Evolutionary conservation across 225 moss, liverwort and hornwort genomes (phyloP).

Genomic region (Bryum argenteum): DNA sequence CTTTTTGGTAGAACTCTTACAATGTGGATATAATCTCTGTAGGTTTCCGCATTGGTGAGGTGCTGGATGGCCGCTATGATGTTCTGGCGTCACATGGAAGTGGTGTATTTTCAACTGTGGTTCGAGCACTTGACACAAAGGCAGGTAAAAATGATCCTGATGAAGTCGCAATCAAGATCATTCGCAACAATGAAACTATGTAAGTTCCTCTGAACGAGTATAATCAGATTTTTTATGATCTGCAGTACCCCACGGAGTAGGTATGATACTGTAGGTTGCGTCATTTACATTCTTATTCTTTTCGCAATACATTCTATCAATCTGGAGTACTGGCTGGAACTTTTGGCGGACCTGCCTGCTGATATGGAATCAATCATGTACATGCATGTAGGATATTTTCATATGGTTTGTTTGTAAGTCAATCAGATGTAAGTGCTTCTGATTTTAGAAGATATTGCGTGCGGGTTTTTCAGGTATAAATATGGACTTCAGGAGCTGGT

Average conservation of each 20-base stretch:
- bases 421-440: neutral
- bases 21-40: slow-evolving; percentile 17
- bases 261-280: neutral
- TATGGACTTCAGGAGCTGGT: slow-evolving; percentile 97
- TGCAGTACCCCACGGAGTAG: neutral
- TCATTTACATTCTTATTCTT: neutral
- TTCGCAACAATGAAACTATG: slow-evolving; percentile 99
- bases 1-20: slow-evolving; percentile 13
- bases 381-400: neutral
- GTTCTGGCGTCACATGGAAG: slow-evolving; percentile 95
- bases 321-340: neutral
- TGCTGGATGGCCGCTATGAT: slow-evolving; percentile 95
- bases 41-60: slow-evolving; percentile 98
- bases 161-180: slow-evolving; percentile 99
- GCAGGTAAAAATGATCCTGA: slow-evolving; percentile 91
- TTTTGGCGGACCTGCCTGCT: neutral
- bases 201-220: slow-evolving; percentile 34
- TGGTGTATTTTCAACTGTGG: slow-evolving; percentile 99
- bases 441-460: neutral
- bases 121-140: slow-evolving; percentile 92
- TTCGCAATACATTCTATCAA: neutral
- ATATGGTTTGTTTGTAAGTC: slow-evolving; percentile 9
- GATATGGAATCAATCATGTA: neutral
- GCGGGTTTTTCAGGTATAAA: slow-evolving; percentile 76
- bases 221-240: no score